These are phyloP conservation scores for Starmerella bombicola DNA, from an alignment of 805 yeast species.

Conservation along the genomic window DNA sequence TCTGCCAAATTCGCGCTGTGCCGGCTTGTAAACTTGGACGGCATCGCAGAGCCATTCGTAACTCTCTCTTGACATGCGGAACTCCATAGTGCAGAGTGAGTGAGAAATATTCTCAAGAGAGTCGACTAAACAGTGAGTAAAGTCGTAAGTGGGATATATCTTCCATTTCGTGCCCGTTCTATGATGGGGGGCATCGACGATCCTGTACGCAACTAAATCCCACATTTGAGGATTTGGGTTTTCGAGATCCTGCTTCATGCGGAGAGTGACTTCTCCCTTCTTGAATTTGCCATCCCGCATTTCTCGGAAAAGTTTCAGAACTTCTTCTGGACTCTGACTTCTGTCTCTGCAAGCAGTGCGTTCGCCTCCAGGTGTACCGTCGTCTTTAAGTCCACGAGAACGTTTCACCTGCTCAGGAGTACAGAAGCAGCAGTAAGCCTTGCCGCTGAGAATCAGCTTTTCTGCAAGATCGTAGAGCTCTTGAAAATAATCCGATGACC, in stretches of 20 bases:
- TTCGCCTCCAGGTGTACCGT: slow-evolving; percentile 90
- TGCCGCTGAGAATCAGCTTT: slow-evolving; percentile 51
- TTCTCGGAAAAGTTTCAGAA: slow-evolving; percentile 65
- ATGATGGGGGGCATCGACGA: slow-evolving; percentile 81
- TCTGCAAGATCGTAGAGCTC: slow-evolving; percentile 81
- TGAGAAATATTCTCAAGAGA: slow-evolving; percentile 92
- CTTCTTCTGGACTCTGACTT: slow-evolving; percentile 54
- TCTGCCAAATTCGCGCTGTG: slow-evolving; percentile 97
- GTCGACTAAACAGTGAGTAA: slow-evolving; percentile 98
- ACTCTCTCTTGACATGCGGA: slow-evolving; percentile 79
- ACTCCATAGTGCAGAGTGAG: slow-evolving; percentile 92
- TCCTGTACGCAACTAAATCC: slow-evolving; percentile 97
- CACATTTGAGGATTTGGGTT: slow-evolving; percentile 99
- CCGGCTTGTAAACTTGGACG: slow-evolving; percentile 90
- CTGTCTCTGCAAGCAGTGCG: slow-evolving; percentile 76
- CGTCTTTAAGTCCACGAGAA: slow-evolving; percentile 81
- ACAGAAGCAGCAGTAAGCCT: slow-evolving; percentile 88
- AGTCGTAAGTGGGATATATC: slow-evolving; percentile 96
- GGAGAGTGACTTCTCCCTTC: slow-evolving; percentile 85
- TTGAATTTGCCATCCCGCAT: slow-evolving; percentile 84
- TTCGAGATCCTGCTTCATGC: slow-evolving; percentile 88
- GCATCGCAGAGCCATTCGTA: slow-evolving; percentile 98
- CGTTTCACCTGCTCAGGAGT: slow-evolving; percentile 81
- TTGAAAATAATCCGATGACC: slow-evolving; percentile 92
- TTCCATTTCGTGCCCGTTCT: slow-evolving; percentile 97